Conservation (phyloP, 257 asterid genomes). For the Dorcoceras hygrometricum region DNA sequence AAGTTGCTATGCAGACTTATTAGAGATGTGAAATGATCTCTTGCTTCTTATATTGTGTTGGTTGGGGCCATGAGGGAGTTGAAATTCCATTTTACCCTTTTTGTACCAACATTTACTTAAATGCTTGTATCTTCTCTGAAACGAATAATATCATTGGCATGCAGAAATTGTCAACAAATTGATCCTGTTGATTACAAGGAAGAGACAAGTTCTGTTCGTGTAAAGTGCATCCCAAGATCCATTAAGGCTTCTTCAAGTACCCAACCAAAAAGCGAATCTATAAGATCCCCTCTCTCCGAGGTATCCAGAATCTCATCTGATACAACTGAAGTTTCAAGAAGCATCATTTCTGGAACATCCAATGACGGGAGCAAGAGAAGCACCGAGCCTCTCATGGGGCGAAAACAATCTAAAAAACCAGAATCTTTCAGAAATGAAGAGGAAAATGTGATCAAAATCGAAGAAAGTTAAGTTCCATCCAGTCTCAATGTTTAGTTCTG, state of each 20-base stretch:
- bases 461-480: slow-evolving; percentile 79
- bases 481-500: slow-evolving; percentile 15
- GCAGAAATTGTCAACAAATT: slow-evolving; percentile 53
- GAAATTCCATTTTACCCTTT: not conserved
- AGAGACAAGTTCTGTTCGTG: slow-evolving; percentile 41
- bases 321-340: slow-evolving; percentile 54
- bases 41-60: not conserved
- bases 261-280: slow-evolving; percentile 82
- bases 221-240: slow-evolving; percentile 83
- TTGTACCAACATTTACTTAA: not conserved
- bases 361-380: slow-evolving; percentile 76
- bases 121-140: slow-evolving; percentile 5
- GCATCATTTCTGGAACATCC: slow-evolving; percentile 45
- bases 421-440: slow-evolving; percentile 49
- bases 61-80: not conserved
- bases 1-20: not conserved
- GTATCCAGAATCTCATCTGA: slow-evolving; percentile 88
- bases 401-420: slow-evolving; percentile 32
- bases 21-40: not conserved
- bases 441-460: slow-evolving; percentile 39
- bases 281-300: slow-evolving; percentile 83
- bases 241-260: slow-evolving; percentile 64
- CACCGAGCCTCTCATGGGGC: slow-evolving; percentile 47
- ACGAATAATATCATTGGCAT: slow-evolving; percentile 17
- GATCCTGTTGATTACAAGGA: slow-evolving; percentile 56